Conservation (phyloP, 164 flowering plant species). For the Vitis rotundifolia region DNA sequence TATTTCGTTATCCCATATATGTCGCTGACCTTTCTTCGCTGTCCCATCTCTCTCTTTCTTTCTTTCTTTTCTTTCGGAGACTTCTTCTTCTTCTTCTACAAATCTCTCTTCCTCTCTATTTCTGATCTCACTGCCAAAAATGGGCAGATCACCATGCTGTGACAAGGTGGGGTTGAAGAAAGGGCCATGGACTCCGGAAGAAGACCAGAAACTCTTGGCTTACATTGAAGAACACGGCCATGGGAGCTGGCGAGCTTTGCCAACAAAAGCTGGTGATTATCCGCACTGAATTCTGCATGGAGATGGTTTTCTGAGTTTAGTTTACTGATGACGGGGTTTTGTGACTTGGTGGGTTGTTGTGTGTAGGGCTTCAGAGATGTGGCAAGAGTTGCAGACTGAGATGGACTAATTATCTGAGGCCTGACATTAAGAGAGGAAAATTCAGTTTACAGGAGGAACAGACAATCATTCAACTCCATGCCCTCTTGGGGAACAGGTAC, state of each 20-base stretch:
- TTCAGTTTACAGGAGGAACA: constrained; percentile 92
- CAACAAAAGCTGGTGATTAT: constrained; percentile 76
- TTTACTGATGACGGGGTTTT: too few relatives aligned
- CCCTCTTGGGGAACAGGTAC: constrained; percentile 92
- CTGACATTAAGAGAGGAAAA: constrained; percentile 94
- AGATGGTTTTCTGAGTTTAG: neutral
- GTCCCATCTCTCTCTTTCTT: constrained; percentile 7
- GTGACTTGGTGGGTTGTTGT: neutral
- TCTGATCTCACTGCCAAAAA: constrained; percentile 14
- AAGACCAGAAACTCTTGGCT: constrained; percentile 94
- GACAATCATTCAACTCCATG: constrained; percentile 97
- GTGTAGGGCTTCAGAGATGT: constrained; percentile 80
- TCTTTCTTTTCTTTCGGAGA: too few relatives aligned
- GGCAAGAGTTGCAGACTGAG: constrained; percentile 94
- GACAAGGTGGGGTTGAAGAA: constrained; percentile 92
- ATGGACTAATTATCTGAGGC: constrained; percentile 93
- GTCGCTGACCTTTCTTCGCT: constrained; percentile 40
- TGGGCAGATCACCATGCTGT: constrained; percentile 86
- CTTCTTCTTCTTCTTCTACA: constrained; percentile 5
- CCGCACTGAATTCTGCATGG: neutral
- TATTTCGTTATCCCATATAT: constrained; percentile 31
- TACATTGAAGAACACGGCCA: constrained; percentile 93
- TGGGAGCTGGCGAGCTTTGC: constrained; percentile 95
- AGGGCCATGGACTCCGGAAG: constrained; percentile 98
- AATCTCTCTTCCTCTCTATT: neutral